Evolutionary conservation across 1,284 basidiomycete genomes (phyloP).

Genomic region (Sphaerobolus stellatus): DNA sequence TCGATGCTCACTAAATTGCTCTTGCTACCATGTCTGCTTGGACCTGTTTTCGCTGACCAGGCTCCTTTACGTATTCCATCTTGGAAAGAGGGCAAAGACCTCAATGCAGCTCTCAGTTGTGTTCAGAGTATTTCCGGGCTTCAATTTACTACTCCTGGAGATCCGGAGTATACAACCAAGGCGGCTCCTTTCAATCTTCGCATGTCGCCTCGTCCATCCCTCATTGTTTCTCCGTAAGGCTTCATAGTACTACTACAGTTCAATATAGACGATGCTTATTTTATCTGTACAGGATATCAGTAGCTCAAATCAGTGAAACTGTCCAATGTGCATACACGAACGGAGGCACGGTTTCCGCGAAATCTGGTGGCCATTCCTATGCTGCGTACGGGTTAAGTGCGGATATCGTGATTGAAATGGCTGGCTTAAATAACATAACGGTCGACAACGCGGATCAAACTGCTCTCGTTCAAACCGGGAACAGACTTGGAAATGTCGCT

Average conservation of each 20-base stretch:
- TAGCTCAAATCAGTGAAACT: neutral
- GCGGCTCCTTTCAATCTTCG: conserved; percentile 5
- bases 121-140: neutral
- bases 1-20: too few relatives aligned
- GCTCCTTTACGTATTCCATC: too few relatives aligned
- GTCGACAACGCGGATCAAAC: conserved; percentile 32
- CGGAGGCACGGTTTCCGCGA: conserved; percentile 16
- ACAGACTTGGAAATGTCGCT: conserved; percentile 42
- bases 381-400: conserved; percentile 42
- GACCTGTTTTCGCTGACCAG: too few relatives aligned
- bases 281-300: neutral
- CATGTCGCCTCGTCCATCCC: neutral
- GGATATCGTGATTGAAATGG: conserved; percentile 41
- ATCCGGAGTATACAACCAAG: neutral
- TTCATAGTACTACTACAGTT: neutral
- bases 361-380: conserved; percentile 36
- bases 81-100: too few relatives aligned
- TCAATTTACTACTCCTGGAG: neutral
- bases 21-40: too few relatives aligned
- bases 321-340: conserved; percentile 15
- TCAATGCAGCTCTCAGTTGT: too few relatives aligned
- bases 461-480: conserved; percentile 38
- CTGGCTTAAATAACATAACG: conserved; percentile 34
- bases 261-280: neutral
- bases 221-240: conserved; percentile 5